Evolutionary conservation across 2,329 filamentous ascomycete genomes (phyloP).

Genomic region (Alternaria conjuncta): DNA sequence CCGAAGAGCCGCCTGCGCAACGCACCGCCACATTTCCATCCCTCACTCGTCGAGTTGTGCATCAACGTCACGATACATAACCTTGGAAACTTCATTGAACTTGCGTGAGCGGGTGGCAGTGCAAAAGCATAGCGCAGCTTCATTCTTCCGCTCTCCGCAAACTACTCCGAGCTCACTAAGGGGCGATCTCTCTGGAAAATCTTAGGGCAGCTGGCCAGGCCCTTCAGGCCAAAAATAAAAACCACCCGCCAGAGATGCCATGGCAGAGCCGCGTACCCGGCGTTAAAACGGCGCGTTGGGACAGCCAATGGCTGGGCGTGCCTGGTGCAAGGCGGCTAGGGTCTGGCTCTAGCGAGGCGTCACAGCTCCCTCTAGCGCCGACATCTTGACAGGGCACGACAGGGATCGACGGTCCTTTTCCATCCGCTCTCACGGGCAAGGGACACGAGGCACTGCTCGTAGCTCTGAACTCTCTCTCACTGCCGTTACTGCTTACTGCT

Average conservation of each 20-base stretch:
- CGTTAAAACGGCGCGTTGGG: conserved; percentile 16
- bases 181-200: conserved; percentile 16
- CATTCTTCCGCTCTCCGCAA: conserved; percentile 2
- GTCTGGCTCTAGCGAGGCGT: neutral
- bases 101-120: neutral
- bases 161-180: neutral
- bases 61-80: neutral
- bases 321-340: neutral
- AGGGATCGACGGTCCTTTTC: conserved; percentile 1
- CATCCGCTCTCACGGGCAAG: neutral
- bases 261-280: conserved; percentile 13
- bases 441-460: neutral
- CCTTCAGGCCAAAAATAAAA: conserved; percentile 7
- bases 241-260: neutral
- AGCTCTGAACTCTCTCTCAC: neutral
- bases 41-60: neutral
- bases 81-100: neutral
- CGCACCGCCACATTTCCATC: neutral
- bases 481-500: neutral
- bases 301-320: conserved; percentile 11
- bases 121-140: neutral
- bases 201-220: conserved; percentile 4
- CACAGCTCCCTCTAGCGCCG: neutral
- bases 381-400: conserved; percentile 3
- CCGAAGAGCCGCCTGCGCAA: neutral